A percentile compares a stretch with the other conserved stretches of the same genome.
Conservation (phyloP, 2,329 filamentous ascomycete genomes). For the Rhytidhysteron rufulum region DNA sequence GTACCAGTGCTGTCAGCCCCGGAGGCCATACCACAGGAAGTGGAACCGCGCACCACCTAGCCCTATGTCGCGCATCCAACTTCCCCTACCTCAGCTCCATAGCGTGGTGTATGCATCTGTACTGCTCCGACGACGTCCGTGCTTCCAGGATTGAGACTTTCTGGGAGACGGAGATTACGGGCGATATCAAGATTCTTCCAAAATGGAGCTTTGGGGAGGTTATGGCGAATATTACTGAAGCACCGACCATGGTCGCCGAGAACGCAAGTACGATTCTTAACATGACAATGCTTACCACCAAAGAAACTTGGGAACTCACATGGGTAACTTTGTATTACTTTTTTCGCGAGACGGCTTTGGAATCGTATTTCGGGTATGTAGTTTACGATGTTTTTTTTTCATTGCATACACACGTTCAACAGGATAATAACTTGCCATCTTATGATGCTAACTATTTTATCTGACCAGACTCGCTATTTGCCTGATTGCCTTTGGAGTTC, state of each 20-base stretch:
- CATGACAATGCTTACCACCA: slow-evolving; percentile 9
- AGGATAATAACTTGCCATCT: too few relatives aligned
- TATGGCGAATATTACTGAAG: slow-evolving; percentile 9
- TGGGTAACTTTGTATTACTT: too few relatives aligned
- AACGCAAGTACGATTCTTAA: slow-evolving; percentile 12
- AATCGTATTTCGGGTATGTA: slow-evolving; percentile 10
- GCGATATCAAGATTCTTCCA: slow-evolving; percentile 6
- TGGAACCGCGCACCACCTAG: too few relatives aligned
- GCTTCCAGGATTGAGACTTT: slow-evolving; percentile 16
- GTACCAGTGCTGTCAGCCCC: too few relatives aligned
- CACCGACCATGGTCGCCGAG: slow-evolving; percentile 8
- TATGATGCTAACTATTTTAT: not conserved
- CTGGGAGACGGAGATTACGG: slow-evolving; percentile 14
- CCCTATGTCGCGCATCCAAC: slow-evolving; percentile 21
- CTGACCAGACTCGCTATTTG: slow-evolving; percentile 15
- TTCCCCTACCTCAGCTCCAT: slow-evolving; percentile 23
- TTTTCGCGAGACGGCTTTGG: slow-evolving; percentile 5
- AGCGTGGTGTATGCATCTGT: slow-evolving; percentile 25
- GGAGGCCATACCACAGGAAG: too few relatives aligned
- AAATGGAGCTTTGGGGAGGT: slow-evolving; percentile 18
- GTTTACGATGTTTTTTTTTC: slow-evolving; percentile 13
- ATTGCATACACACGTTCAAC: not conserved
- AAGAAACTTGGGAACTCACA: slow-evolving; percentile 6
- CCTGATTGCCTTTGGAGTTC: slow-evolving; percentile 14
- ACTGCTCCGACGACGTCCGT: slow-evolving; percentile 15